Base-by-base conservation (phyloP, 306 rosid species). In the Inga leiocalycina region DNA sequence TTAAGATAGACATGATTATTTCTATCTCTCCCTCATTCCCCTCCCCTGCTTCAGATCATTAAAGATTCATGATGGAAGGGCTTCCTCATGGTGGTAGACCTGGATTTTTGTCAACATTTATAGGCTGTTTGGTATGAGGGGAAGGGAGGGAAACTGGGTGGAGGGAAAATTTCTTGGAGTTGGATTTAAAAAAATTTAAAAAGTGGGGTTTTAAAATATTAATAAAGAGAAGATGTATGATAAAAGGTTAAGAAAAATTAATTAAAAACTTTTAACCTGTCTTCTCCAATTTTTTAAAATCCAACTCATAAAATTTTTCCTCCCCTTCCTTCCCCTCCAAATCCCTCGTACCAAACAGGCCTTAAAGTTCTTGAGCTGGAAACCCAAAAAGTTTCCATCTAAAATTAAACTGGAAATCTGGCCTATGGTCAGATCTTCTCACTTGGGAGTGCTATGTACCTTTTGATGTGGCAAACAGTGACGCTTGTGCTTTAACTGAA, bases 381-480 rank as follows among this genome's bases (percentile, higher is more conserved):
- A 71, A 22, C 16, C 34, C 16, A 30, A 71, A 5, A 22, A 44
- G 22, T 44, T 71, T 44, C 57, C 22, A 44, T 45, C 6, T 10
- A 22, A 13, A 45, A 6, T 37, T 22, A 71, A 71, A 32, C 76
- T 45, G 34, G 11, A 71, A 44, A 70, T 48, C 75, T 70, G 56
- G 37, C 2, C n/a, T 3, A 41, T 10, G 19, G 52, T 43, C 19
- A 44, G 54, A 16, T 45, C 56, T 45, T 27, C 10, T 45, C 76
- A 45, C 59, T 72, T 45, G 13, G 76, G 48, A 45, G 51, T 76
- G 75, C 65, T n/a, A 11, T 37, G 27, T 73, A 67, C 59, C 81
- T 75, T 83, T 27, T 72, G 74, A 81, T 74, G 78, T 48, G 37
- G 44, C 84, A 22, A 76, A 61, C 66, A 80, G n/a, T 81, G 27